Base-by-base conservation (phyloP, 345 rosid species). In the Geranium brycei region DNA sequence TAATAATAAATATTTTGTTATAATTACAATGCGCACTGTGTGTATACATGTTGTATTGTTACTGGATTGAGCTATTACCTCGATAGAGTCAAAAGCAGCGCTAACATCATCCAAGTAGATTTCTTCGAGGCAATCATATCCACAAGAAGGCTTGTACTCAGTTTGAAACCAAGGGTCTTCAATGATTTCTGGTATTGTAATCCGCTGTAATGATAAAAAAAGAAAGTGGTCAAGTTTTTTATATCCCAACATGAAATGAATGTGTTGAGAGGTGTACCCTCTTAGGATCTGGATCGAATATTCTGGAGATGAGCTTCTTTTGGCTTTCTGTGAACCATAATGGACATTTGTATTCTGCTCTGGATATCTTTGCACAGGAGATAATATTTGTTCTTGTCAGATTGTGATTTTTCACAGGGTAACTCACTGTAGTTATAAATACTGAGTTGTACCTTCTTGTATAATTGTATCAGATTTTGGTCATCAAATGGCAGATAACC, bases 401-500 rank as follows among this genome's bases (percentile, higher is more conserved):
- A 14, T 16, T 4, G 19, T 57, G 18, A 3, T 0, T 6, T 47
- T 63, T 35, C 47, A 35, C 56, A 41, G 16, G 14, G 17, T 15
- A 18, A 4, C 28, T 16, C 2, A 13, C n/a, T 15, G 19, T 17
- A 64, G 18, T 8, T 30, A 64, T 35, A 35, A 35, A 4, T 13
- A 40, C 47, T 51, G 30, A 53, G 15, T n/a, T 14, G 4, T 70
- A 85, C 91, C 85, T 92, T 92, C 62, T 71, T 86, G 73, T 86
- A 92, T 62, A 87, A 68, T 66, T 72, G 66, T 65, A 81, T 72
- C 64, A 92, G 91, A 28, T 81, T 87, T n/a, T 79, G 84, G 12
- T 92, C 93, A 61, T 89, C 84, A 19, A 87, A 92, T 1, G 91
- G 95, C 11, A 89, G 83, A 76, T 64, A 71, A 28, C 96, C 97